Evolutionary conservation across 768 basidiomycete species (phyloP), one percentile per base, ranked within the genome.

Genomic region (Boletus bicolor): DNA sequence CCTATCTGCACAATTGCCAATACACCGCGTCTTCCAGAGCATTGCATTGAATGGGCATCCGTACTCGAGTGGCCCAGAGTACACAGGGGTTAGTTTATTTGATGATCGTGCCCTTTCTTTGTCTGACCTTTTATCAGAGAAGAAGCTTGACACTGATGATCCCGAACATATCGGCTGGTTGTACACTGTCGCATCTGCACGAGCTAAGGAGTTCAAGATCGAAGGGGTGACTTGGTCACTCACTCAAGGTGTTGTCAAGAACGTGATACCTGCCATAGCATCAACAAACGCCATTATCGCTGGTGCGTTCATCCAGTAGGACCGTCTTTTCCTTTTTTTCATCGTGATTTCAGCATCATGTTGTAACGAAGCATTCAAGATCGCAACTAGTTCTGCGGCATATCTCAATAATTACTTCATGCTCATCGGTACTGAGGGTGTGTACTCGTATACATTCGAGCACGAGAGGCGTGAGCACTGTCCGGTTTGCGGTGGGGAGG

Each of bases 1-100:
- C 97, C 97, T 2, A 98, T 99, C 53, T 99, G 97, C 69, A 99
- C 97, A 7, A 98, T 99, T 62, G 96, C 97, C 55, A 98, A 98
- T 68, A 99, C 97, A 0, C 97, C 97, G 28, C 90, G 97, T 54
- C 79, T 98, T 24, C 97, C 97, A 1, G 97, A 99, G 66, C 97
- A 99, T 66, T 98, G 97, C 68, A 98, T 99, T 64, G 97, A 98
- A 73, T 99, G 97, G 97, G 97, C 97, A 0, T 95, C 92, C 39
- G 97, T 98, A 11, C 78, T 99, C 21, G 95, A 99, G 72, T 99
- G 97, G 97, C 96, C 97, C n/a, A 83, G 85, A 46, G 85, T 93
- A 2, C 86, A 90, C 58, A 90, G 89, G 70, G 92, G 95, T 94
- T 51, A 58, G 77, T 44, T 49, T 37, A 12, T 19, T 26, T 15